phyloP scores from a whole-genome alignment of 768 basidiomycete species.

The Cystofilobasidium ferigula region DNA sequence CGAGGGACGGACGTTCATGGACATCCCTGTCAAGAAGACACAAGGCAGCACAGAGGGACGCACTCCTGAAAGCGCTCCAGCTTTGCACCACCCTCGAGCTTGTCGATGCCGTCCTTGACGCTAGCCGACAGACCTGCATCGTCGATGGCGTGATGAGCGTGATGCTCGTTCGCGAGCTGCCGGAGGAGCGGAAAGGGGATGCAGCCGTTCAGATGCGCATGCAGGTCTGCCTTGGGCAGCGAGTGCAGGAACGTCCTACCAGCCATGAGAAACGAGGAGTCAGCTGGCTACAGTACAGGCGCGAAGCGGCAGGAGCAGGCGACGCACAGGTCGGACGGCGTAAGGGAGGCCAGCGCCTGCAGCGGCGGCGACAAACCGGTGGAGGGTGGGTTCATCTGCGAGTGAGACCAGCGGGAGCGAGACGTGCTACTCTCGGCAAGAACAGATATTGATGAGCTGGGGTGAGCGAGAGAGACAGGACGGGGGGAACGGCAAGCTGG shows the following conservation, averaged over 20 bases:
- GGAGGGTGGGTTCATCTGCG: too few species aligned
- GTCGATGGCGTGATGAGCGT: not conserved
- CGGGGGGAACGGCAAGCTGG: too few species aligned
- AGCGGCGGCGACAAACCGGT: not conserved
- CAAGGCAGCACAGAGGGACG: not conserved
- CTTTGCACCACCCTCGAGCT: constrained; percentile 40
- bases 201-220: constrained; percentile 75
- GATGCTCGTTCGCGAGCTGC: constrained; percentile 48
- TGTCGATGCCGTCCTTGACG: constrained; percentile 45
- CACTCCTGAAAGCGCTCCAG: constrained; percentile 51
- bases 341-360: constrained; percentile 15
- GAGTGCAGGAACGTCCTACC: constrained; percentile 53
- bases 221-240: constrained; percentile 72
- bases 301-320: not conserved
- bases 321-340: constrained; percentile 2
- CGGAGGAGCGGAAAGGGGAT: constrained; percentile 59
- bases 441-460: too few species aligned
- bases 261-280: constrained; percentile 11
- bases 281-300: not conserved
- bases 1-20: not conserved
- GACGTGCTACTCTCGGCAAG: too few species aligned
- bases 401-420: too few species aligned
- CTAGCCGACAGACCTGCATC: constrained; percentile 28
- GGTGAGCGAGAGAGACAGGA: too few species aligned
- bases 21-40: not conserved